phyloP scores from a whole-genome alignment of 2,329 filamentous ascomycete genomes.

The Colletotrichum tabaci region DNA sequence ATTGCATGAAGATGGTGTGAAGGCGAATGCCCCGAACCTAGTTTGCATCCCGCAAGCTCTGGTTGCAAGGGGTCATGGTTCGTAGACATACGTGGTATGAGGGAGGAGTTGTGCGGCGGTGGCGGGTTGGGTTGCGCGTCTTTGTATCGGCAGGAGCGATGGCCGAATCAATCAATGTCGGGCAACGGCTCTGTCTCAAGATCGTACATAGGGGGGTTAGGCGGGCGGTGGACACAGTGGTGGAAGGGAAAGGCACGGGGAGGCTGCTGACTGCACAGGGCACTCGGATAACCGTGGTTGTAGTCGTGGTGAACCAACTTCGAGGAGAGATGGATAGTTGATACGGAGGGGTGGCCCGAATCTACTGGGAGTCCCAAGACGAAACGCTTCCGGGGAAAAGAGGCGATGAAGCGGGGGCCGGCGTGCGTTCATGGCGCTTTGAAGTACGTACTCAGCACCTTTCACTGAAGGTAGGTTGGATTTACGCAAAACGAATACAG shows the following conservation, averaged over 20 bases:
- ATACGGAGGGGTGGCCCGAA: conserved; percentile 4
- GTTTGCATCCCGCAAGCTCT: background rate
- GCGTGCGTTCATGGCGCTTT: conserved; percentile 25
- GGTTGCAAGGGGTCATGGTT: background rate
- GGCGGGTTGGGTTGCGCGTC: conserved; percentile 15
- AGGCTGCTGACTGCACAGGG: background rate
- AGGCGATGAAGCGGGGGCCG: conserved; percentile 19
- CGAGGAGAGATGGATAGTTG: background rate
- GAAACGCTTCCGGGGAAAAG: conserved; percentile 19
- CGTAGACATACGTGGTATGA: conserved; percentile 1
- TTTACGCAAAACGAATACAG: no score
- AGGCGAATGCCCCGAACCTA: background rate
- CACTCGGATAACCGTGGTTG: background rate
- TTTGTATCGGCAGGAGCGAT: conserved; percentile 13
- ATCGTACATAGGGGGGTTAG: background rate
- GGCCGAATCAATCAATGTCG: conserved; percentile 17
- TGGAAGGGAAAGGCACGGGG: background rate
- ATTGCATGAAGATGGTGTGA: background rate
- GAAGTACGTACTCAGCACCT: background rate
- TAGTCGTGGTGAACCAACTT: background rate
- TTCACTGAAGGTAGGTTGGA: background rate
- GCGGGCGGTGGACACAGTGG: background rate
- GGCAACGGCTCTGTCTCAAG: conserved; percentile 12
- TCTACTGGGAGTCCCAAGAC: conserved; percentile 12
- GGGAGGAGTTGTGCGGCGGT: background rate